Base-by-base conservation (phyloP, 306 rosid genomes). In the Lathyrus sativus region DNA sequence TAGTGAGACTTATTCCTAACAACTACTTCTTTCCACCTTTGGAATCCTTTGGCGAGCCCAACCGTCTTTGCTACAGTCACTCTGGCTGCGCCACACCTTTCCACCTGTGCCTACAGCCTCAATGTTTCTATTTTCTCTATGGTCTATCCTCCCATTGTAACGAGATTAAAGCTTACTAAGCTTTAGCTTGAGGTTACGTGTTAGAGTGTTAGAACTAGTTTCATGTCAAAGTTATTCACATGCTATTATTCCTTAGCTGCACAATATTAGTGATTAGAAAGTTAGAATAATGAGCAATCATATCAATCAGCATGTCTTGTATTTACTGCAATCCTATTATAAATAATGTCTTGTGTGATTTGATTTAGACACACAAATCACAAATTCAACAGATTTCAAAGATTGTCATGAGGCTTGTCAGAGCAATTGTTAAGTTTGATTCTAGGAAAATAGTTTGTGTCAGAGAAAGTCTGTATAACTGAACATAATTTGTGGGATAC, bases 401-500 rank as follows among this genome's bases (percentile, higher is more conserved):
- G 65, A 60, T 46, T 57, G 33, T 61, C 50, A 53, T n/a, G 31
- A 58, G 69, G 46, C 28, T 68, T 18, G 49, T 17, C 48, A 5
- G 39, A 35, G 48, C 28, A 74, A 31, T 55, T 65, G 29, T 54
- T 24, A 41, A 53, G 29, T 74, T 56, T 33, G 11, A 45, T 57
- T 55, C 49, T 54, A 7, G 72, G 38, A 31, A 74, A 17, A 53
- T 53, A 49, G 57, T 15, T 63, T 53, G 58, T 43, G 28, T 18
- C 59, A 31, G 37, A 59, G 19, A 43, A 44, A 65, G 58, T 55
- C 14, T 35, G 56, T 54, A 42, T 63, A 51, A 66, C 45, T 33
- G 28, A 55, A 48, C 28, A 46, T 46, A 11, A 38, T 67, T 35
- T 19, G 37, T 75, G 62, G 49, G 45, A 67, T 67, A 57, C 45